Conservation (phyloP, 352 stramenopile species). For the Globisporangium megalacanthum region DNA sequence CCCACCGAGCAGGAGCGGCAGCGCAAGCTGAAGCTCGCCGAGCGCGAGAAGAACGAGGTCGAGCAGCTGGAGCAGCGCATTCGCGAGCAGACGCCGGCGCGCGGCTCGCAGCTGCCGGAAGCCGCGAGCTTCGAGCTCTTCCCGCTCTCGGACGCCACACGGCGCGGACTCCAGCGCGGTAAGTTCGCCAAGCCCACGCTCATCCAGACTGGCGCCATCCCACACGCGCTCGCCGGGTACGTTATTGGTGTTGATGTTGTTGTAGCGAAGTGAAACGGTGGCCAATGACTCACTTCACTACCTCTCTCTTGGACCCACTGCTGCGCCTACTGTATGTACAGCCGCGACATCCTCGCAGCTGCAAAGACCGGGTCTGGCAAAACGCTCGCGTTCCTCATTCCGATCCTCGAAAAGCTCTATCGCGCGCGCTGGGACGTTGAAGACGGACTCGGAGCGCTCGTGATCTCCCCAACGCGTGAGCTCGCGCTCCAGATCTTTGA, state of each 20-base stretch:
- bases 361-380: conserved; percentile 94
- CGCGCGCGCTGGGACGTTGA: conserved; percentile 79
- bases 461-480: conserved; percentile 98
- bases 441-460: conserved; percentile 94
- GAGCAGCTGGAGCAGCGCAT: conserved; percentile 60
- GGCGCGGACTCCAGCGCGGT: conserved; percentile 61
- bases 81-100: conserved; percentile 61
- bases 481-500: conserved; percentile 99
- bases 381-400: conserved; percentile 90
- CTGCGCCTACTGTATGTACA: background rate
- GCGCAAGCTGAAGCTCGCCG: conserved; percentile 64
- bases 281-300: background rate
- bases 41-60: conserved; percentile 68
- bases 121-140: conserved; percentile 81
- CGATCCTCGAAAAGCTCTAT: conserved; percentile 89
- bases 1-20: conserved; percentile 15
- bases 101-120: conserved; percentile 71
- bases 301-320: background rate
- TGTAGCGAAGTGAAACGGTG: background rate
- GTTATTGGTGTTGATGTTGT: conserved; percentile 5
- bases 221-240: conserved; percentile 72
- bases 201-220: conserved; percentile 86
- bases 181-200: conserved; percentile 84
- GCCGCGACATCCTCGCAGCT: conserved; percentile 88
- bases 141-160: conserved; percentile 75